Evolutionary conservation across 2,329 filamentous ascomycete genomes (phyloP), one percentile per base, ranked within the genome.

Genomic region (Calonectria honghensis): DNA sequence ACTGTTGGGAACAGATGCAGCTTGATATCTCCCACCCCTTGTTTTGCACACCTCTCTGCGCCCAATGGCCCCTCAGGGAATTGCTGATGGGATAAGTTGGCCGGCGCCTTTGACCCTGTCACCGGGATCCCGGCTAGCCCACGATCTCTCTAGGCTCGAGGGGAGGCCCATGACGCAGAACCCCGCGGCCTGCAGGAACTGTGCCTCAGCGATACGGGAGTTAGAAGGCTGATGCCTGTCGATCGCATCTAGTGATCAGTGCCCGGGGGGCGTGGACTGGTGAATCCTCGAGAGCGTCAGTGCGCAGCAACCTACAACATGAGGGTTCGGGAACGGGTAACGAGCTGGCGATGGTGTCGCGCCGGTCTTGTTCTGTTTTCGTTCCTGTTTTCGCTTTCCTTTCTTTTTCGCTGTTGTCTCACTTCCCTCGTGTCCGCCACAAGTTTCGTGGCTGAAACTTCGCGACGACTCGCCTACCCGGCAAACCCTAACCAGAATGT

Each of bases 161-260:
- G 35, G 18, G 35, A 16, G 39, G 57, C 35, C 57, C 57, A 61
- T 63, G 57, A 63, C 35, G 57, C 57, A 31, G 57, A 37, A 37
- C 57, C 35, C 35, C 24, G 35, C 14, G 57, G 57, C 57, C 57
- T 63, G 37, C 57, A 63, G 57, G 37, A 63, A 63, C 57, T 63
- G 57, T 63, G 57, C 35, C 57, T 63, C 57, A 41, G 37, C 57
- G 57, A 63, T 39, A 57, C 51, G 51, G 51, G 6, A 41, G 13
- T 37, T 63, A 35, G 16, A 63, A 24, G 57, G 57, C 24, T 41
- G 57, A 63, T 63, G 57, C 57, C 57, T 39, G 57, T 63, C 18
- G 57, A 63, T 63, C 57, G 14, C 35, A 63, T 63, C 52, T 16
- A 57, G 18, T 32, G 52, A 57, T 57, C 18, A 31, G 57, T 63